phyloP scores from a whole-genome alignment of 2,329 filamentous ascomycete genomes.

The Grosmannia clavigera region DNA sequence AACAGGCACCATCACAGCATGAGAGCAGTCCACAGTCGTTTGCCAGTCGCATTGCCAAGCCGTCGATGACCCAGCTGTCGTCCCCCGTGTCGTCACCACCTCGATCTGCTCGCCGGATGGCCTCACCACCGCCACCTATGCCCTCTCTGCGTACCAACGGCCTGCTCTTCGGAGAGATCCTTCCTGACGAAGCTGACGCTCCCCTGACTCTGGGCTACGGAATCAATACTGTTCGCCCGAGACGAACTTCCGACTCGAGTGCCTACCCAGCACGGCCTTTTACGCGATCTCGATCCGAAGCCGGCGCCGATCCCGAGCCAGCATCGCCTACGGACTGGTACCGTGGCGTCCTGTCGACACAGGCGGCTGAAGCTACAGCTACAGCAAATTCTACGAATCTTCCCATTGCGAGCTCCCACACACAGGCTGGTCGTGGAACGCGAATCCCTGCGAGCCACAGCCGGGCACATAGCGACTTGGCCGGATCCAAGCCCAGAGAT shows the following conservation, averaged over 20 bases:
- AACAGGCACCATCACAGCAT: not conserved
- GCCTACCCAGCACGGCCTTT: slow-evolving; percentile 36
- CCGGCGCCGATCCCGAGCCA: slow-evolving; percentile 43
- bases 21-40: slow-evolving; percentile 11
- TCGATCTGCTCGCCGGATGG: not conserved
- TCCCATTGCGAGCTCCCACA: not conserved
- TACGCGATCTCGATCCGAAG: slow-evolving; percentile 39
- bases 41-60: slow-evolving; percentile 42
- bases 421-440: not conserved
- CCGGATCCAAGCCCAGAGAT: slow-evolving; percentile 6
- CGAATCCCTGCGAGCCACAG: slow-evolving; percentile 20
- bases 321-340: slow-evolving; percentile 59
- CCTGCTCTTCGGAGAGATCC: slow-evolving; percentile 65
- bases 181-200: slow-evolving; percentile 41
- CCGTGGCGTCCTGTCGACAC: slow-evolving; percentile 19
- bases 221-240: slow-evolving; percentile 35
- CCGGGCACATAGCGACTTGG: slow-evolving; percentile 50
- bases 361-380: not conserved
- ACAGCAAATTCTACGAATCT: not conserved
- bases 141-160: slow-evolving; percentile 24
- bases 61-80: slow-evolving; percentile 29
- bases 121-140: slow-evolving; percentile 22
- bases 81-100: slow-evolving; percentile 20
- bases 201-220: slow-evolving; percentile 44
- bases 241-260: slow-evolving; percentile 62